phyloP scores from a whole-genome alignment of 1,284 basidiomycete species.

The Kalmanozyma brasiliensis region DNA sequence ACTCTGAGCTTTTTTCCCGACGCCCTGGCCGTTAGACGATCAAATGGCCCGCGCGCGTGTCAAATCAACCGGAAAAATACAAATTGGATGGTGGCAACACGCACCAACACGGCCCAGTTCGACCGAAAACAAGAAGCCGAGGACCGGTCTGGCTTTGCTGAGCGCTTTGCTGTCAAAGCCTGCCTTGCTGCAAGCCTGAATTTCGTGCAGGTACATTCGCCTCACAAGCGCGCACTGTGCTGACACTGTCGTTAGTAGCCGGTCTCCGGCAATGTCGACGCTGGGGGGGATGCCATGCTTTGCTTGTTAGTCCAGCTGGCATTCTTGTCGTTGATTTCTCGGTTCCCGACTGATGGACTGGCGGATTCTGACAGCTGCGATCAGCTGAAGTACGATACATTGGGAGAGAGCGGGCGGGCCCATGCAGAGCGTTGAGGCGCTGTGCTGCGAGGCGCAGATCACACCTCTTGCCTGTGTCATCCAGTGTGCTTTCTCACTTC shows the following conservation, averaged over 20 bases:
- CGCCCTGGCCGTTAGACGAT: not conserved
- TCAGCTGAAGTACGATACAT: too few relatives aligned
- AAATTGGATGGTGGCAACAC: too few relatives aligned
- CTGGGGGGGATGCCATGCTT: not conserved
- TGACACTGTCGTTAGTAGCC: slow-evolving; percentile 4
- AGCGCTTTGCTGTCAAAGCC: not conserved
- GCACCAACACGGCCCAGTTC: not conserved
- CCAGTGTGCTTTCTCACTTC: not conserved
- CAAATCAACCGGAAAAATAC: too few relatives aligned
- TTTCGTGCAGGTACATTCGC: not conserved
- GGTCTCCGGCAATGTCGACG: slow-evolving; percentile 11
- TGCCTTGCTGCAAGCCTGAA: not conserved
- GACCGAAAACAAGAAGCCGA: not conserved
- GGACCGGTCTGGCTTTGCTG: slow-evolving; percentile 1
- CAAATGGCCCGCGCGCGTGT: too few relatives aligned
- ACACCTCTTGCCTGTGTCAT: not conserved
- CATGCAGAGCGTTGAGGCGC: too few relatives aligned
- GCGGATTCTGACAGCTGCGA: too few relatives aligned
- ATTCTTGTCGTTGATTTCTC: too few relatives aligned
- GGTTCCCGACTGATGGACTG: too few relatives aligned
- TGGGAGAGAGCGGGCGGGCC: too few relatives aligned
- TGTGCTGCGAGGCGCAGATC: too few relatives aligned
- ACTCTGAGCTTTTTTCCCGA: too few relatives aligned
- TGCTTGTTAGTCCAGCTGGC: not conserved
- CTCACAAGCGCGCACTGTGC: not conserved